Evolutionary conservation across 768 basidiomycete genomes (phyloP).

Genomic region (Trametes cinnabarina): DNA sequence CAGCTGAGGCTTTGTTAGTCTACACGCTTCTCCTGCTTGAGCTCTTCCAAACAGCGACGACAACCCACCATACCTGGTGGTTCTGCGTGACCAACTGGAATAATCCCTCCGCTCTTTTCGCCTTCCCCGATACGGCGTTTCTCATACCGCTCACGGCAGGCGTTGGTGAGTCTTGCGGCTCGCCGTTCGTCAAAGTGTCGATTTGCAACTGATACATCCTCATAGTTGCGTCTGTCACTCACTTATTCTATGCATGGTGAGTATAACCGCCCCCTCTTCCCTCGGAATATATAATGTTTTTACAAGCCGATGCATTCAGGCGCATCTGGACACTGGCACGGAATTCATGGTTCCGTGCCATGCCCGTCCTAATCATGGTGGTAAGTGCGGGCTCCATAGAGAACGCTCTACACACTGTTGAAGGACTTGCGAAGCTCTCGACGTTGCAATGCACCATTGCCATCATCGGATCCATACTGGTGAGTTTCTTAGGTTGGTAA

Average conservation of each 20-base stretch:
- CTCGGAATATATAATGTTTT: too few species aligned
- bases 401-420: not conserved
- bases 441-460: slow-evolving; percentile 16
- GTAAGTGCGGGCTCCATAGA: not conserved
- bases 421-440: not conserved
- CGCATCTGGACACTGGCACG: slow-evolving; percentile 10
- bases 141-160: slow-evolving; percentile 21
- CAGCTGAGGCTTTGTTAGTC: not conserved
- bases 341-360: slow-evolving; percentile 2
- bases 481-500: not conserved
- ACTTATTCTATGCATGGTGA: slow-evolving; percentile 25
- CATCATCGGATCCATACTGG: slow-evolving; percentile 12
- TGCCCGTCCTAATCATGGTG: not conserved
- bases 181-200: too few species aligned
- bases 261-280: too few species aligned
- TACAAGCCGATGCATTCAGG: not conserved
- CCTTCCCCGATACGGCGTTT: slow-evolving; percentile 16
- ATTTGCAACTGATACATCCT: not conserved
- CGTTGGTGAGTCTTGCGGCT: slow-evolving; percentile 23
- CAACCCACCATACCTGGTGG: slow-evolving; percentile 24
- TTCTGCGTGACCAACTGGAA: slow-evolving; percentile 25
- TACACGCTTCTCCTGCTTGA: slow-evolving; percentile 20
- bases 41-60: slow-evolving; percentile 22
- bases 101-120: slow-evolving; percentile 17
- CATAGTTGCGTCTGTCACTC: slow-evolving; percentile 20